Base-by-base conservation (phyloP, 345 rosid genomes). In the Raphanus raphanistrum region DNA sequence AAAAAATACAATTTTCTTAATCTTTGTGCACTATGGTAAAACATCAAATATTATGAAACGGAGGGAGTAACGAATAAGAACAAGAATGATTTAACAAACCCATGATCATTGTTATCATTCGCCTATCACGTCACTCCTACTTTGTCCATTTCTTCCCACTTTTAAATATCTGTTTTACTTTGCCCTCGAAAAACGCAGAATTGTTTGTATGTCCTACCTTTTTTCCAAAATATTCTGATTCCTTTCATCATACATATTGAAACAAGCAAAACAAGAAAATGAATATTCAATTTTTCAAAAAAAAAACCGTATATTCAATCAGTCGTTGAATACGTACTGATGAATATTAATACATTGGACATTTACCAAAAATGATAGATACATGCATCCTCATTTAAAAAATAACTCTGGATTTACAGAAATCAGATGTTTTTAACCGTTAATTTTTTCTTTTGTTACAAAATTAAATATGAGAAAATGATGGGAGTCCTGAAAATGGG, bases 11-110 rank as follows among this genome's bases (percentile, higher is more conserved):
- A n/a, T n/a, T n/a, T n/a, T n/a, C n/a, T n/a, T n/a, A n/a, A n/a
- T n/a, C n/a, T n/a, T n/a, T n/a, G n/a, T n/a, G n/a, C n/a, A n/a
- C n/a, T n/a, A n/a, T n/a, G n/a, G n/a, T n/a, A n/a, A n/a, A n/a
- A n/a, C n/a, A n/a, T n/a, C n/a, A n/a, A n/a, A n/a, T n/a, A n/a
- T n/a, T n/a, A n/a, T n/a, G n/a, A n/a, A n/a, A n/a, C n/a, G n/a
- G n/a, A n/a, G n/a, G n/a, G n/a, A n/a, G n/a, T n/a, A 62, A 54
- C 33, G 72, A 70, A 79, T 74, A 74, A 41, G 52, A 70, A 70
- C 75, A 79, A 79, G 71, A 74, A 68, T 8, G 63, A 57, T 64
- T 74, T 74, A 74, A 74, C 79, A 80, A 74, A 74, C 82, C 70
- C 79, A 80, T 68, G 59, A 73, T 79, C 77, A 68, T 73, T 67